Evolutionary conservation across 208 protist genomes (phyloP), one percentile per base, ranked within the genome.

Genomic region (Trypanosoma cruzi): DNA sequence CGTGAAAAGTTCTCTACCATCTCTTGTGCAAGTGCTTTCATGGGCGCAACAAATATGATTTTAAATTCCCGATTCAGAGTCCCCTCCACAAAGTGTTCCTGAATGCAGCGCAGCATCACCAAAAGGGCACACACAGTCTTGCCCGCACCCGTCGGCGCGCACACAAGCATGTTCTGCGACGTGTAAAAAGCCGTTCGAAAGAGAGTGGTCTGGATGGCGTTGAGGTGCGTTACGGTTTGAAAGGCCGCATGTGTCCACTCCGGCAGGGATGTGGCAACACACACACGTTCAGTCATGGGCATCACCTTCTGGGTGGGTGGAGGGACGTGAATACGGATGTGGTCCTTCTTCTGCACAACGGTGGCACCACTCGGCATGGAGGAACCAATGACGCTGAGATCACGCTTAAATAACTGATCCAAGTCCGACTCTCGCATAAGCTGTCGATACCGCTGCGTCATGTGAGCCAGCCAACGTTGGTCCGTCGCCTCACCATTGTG

Each of bases 21-120:
- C 81, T 99, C 98, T 61, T 93, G 72, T 56, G 98, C 99, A 3
- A 99, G 87, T 22, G 99, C 99, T 82, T 99, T 99, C 98, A 99
- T 99, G n/a, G 99, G 99, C 5, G 99, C 98, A 29, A 99, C 90
- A 69, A 99, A 99, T 37, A 99, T 92, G 18, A 99, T 99, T 79
- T 99, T 99, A 71, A 99, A 99, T 74, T 98, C 83, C 56, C 84
- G 85, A 73, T 94, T 79, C 24, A 98, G 71, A 5, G 84, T 81
- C 18, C 93, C 94, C 50, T 88, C 79, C 46, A 84, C 86, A 56
- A 97, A 88, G 75, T 98, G 85, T 72, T 98, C 96, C 64, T 92
- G 91, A 66, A 97, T 92, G 82, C 88, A 95, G 31, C 92, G 89
- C 48, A 99, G 79, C 71, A 99, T 98, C 7, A 97, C 91, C 28